phyloP scores from a whole-genome alignment of 2,329 filamentous ascomycete genomes.

The Dactylella cylindrospora region DNA sequence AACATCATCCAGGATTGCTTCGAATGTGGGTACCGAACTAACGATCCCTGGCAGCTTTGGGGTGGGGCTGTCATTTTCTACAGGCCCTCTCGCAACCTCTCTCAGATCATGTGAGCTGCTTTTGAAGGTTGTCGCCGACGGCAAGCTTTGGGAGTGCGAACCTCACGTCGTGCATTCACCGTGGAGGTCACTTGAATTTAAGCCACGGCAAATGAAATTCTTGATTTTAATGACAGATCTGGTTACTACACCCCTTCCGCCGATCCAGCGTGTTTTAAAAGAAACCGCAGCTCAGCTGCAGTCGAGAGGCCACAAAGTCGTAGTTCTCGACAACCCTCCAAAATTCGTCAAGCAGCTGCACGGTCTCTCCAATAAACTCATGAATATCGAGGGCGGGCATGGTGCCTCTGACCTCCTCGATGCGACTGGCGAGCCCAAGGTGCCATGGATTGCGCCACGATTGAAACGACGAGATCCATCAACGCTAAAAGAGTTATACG shows the following conservation, averaged over 20 bases:
- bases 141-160: conserved; percentile 57
- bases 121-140: conserved; percentile 59
- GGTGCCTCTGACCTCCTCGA: conserved; percentile 62
- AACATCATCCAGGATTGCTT: conserved; percentile 52
- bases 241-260: conserved; percentile 58
- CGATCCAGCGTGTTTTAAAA: conserved; percentile 55
- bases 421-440: conserved; percentile 60
- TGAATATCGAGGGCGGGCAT: conserved; percentile 62
- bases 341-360: conserved; percentile 59
- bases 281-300: conserved; percentile 54
- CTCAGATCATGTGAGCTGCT: conserved; percentile 59
- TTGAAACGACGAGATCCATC: conserved; percentile 57
- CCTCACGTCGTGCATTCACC: conserved; percentile 54
- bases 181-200: conserved; percentile 51
- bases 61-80: conserved; percentile 56
- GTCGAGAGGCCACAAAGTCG: conserved; percentile 58
- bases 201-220: conserved; percentile 51
- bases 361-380: conserved; percentile 61
- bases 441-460: conserved; percentile 61
- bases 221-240: conserved; percentile 59
- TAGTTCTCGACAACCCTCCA: conserved; percentile 60
- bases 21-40: conserved; percentile 54
- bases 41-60: conserved; percentile 60
- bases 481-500: conserved; percentile 56
- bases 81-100: conserved; percentile 56